Base-by-base conservation (phyloP, 2,329 filamentous ascomycete species). In the Penicillium sp. region DNA sequence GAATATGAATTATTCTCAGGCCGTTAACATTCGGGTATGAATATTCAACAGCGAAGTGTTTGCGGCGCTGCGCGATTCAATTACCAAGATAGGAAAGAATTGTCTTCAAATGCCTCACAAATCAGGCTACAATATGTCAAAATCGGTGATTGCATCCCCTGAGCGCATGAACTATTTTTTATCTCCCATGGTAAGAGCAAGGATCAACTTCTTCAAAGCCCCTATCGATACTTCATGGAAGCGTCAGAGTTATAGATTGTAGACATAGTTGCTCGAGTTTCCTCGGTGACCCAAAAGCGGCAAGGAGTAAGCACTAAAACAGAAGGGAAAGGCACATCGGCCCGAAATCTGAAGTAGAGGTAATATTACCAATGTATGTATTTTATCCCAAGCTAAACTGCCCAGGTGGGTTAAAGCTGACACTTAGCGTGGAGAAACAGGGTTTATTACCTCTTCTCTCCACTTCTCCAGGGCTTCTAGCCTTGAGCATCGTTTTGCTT, bases 381-480 rank as follows among this genome's bases (percentile, higher is more conserved):
- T 31, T 42, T 42, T 42, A 42, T 22, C 37, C 21, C 32, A 26
- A 7, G 2, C n/a, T n/a, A n/a, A n/a, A n/a, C n/a, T n/a, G n/a
- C n/a, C n/a, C n/a, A n/a, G n/a, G n/a, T n/a, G n/a, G 29, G 29
- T 13, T 31, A 15, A 31, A 31, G 5, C 29, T 15, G 29, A 31
- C 29, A 33, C 15, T 26, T 28, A 34, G 43, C 43, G 24, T 28
- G 32, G 32, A 35, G 31, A 35, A 22, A 43, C 21, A 17, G 34
- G 24, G 22, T 26, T 43, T 21, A 17, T 21, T 31, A 42, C 28
- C 13, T 26, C 24, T 26, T 6, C 17, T 42, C 40, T 32, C 40
- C 40, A 42, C 40, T 42, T 42, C 40, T 42, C 40, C 40, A 42
- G 17, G 39, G 39, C 39, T 42, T 42, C 26, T 31, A 31, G 39